These are phyloP conservation scores for Rhynchosporium secalis DNA, from an alignment of 2,329 filamentous ascomycete species.

Conservation along the genomic window DNA sequence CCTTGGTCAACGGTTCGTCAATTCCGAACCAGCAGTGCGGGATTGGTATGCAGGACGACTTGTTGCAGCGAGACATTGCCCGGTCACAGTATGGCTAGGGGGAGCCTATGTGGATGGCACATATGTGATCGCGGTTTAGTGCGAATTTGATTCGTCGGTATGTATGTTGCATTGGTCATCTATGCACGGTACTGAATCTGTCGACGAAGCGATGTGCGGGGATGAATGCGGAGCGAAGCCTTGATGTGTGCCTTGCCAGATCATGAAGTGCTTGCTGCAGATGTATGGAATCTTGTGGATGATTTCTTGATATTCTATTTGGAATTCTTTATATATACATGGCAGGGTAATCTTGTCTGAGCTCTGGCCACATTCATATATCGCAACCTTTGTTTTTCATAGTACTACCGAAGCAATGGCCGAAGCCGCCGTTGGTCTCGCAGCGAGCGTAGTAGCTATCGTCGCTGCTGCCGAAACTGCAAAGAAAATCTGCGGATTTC, in stretches of 20 bases:
- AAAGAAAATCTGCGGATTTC: background rate
- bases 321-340: background rate
- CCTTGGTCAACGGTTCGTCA: background rate
- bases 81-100: background rate
- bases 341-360: background rate
- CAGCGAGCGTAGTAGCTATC: background rate
- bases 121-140: too few species aligned
- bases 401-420: background rate
- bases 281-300: background rate
- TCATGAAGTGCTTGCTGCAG: background rate
- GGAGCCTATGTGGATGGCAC: too few species aligned
- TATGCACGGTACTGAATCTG: background rate
- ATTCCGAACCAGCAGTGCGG: background rate
- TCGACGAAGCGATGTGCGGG: background rate
- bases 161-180: background rate
- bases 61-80: background rate
- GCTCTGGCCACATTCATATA: background rate
- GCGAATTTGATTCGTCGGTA: background rate
- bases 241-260: slow-evolving; percentile 4
- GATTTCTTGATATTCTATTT: background rate
- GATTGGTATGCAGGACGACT: background rate
- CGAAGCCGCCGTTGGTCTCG: background rate
- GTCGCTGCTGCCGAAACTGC: background rate
- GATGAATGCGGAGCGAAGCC: background rate
- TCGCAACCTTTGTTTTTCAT: too few species aligned